These are phyloP conservation scores for Durusdinium trenchii DNA, from an alignment of 73 alveolate species.

Conservation along the genomic window DNA sequence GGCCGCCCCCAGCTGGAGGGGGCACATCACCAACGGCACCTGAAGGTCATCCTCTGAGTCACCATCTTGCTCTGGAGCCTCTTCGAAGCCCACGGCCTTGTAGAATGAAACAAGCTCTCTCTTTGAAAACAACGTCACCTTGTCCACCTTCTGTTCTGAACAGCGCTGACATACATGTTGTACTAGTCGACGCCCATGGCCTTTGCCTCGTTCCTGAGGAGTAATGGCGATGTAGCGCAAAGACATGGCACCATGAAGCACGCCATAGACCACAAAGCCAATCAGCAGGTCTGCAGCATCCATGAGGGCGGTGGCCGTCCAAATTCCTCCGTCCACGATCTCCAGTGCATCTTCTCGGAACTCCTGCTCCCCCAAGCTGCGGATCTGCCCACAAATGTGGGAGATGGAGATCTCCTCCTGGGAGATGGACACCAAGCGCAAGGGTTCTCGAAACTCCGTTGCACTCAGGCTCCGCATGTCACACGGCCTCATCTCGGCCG, in stretches of 20 bases:
- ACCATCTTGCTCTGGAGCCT: conserved; percentile 45
- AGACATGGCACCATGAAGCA: conserved; percentile 26
- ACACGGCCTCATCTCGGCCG: background rate
- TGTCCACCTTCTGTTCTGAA: background rate
- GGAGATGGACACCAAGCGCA: background rate
- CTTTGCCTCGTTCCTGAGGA: conserved; percentile 24
- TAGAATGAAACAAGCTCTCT: conserved; percentile 30
- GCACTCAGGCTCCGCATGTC: background rate
- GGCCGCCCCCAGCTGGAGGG: conserved; percentile 8
- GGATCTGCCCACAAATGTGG: background rate
- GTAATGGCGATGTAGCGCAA: conserved; percentile 41
- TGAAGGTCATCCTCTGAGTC: conserved; percentile 41
- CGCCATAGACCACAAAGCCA: conserved; percentile 57
- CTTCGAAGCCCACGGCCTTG: conserved; percentile 35
- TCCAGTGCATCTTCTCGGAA: conserved; percentile 49
- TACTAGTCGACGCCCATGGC: conserved; percentile 39
- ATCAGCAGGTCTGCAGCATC: conserved; percentile 16
- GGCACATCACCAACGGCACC: conserved; percentile 51
- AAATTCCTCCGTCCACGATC: conserved; percentile 12
- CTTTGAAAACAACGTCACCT: background rate
- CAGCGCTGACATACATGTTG: background rate
- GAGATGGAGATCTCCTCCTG: background rate
- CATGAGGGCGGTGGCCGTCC: conserved; percentile 32
- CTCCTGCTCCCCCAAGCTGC: conserved; percentile 13
- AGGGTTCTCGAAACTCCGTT: background rate